Percentiles rank a stretch among this genome's conserved stretches.
phyloP scores from a whole-genome alignment of 805 yeast species.

The Saturnispora kantuleensis region DNA sequence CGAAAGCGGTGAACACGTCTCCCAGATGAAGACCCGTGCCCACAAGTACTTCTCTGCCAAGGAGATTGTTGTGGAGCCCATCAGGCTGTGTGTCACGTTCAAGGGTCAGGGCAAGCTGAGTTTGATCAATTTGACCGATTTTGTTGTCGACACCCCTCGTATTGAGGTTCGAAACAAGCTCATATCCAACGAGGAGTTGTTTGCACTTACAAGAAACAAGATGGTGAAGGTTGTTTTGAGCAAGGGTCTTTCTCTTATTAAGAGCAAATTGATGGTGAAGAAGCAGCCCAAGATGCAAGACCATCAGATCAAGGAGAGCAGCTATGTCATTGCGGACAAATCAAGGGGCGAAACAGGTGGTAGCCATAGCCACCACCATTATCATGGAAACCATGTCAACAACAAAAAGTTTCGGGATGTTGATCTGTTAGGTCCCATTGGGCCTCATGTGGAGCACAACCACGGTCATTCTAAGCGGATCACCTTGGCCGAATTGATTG shows the following conservation, averaged over 20 bases:
- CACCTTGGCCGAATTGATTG: neutral
- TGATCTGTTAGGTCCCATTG: slow-evolving; percentile 19
- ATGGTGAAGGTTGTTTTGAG: slow-evolving; percentile 43
- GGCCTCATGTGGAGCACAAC: slow-evolving; percentile 14
- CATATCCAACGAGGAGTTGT: slow-evolving; percentile 66
- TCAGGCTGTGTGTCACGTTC: slow-evolving; percentile 54
- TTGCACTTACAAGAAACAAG: slow-evolving; percentile 50
- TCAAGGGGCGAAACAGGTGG: neutral
- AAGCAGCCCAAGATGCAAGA: slow-evolving; percentile 6
- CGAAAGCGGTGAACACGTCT: slow-evolving; percentile 14
- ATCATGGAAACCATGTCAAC: neutral
- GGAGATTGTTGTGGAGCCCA: slow-evolving; percentile 22
- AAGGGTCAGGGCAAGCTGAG: slow-evolving; percentile 64
- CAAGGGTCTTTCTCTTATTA: slow-evolving; percentile 69
- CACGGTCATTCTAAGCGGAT: neutral
- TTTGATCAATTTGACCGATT: slow-evolving; percentile 66
- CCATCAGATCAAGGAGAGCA: neutral
- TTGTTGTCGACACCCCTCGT: slow-evolving; percentile 56
- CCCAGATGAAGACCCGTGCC: slow-evolving; percentile 34
- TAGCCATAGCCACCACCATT: slow-evolving; percentile 3
- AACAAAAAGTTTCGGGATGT: slow-evolving; percentile 7
- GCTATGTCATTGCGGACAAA: neutral
- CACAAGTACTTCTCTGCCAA: slow-evolving; percentile 32
- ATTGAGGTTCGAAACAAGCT: slow-evolving; percentile 50
- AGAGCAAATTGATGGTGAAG: slow-evolving; percentile 48